Conservation (phyloP, 1,284 basidiomycete species). For the Paramarasmius palmivorus region DNA sequence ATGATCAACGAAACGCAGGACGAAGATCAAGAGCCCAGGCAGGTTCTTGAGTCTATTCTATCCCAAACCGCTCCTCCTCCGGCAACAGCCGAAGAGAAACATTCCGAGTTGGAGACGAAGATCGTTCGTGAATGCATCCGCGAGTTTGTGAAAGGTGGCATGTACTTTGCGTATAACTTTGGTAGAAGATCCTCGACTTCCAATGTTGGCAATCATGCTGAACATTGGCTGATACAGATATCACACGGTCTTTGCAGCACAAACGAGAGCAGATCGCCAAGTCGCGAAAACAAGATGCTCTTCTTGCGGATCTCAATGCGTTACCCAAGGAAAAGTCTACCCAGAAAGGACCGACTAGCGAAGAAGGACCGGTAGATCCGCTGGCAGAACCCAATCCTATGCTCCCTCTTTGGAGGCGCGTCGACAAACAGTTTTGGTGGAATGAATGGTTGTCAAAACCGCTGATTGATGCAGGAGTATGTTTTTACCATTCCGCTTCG, state of each 20-base stretch:
- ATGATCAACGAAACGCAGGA: constrained; percentile 48
- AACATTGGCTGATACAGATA: constrained; percentile 44
- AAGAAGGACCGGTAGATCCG: constrained; percentile 44
- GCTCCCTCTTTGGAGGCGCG: constrained; percentile 81
- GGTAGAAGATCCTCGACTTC: constrained; percentile 41
- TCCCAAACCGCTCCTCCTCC: constrained; percentile 61
- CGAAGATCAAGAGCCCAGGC: constrained; percentile 38
- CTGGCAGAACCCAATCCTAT: constrained; percentile 68
- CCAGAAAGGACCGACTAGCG: background rate
- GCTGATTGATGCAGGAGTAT: constrained; percentile 74
- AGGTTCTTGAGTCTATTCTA: constrained; percentile 54
- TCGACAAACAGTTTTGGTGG: constrained; percentile 88
- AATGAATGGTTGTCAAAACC: constrained; percentile 81
- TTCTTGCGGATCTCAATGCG: constrained; percentile 60
- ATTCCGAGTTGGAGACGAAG: constrained; percentile 74
- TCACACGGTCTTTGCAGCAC: constrained; percentile 77
- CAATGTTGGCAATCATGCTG: constrained; percentile 1
- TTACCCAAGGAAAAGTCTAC: constrained; percentile 26
- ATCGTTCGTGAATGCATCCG: constrained; percentile 72
- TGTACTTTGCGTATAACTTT: constrained; percentile 81
- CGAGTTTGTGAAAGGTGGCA: constrained; percentile 73
- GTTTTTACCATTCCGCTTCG: constrained; percentile 15
- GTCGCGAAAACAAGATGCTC: constrained; percentile 51
- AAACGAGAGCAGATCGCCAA: constrained; percentile 68
- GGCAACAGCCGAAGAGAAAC: constrained; percentile 58